A percentile compares a stretch with the other conserved stretches of the same genome.
Conservation (phyloP, 1,284 basidiomycete genomes). For the Ceratobasidium sp. region DNA sequence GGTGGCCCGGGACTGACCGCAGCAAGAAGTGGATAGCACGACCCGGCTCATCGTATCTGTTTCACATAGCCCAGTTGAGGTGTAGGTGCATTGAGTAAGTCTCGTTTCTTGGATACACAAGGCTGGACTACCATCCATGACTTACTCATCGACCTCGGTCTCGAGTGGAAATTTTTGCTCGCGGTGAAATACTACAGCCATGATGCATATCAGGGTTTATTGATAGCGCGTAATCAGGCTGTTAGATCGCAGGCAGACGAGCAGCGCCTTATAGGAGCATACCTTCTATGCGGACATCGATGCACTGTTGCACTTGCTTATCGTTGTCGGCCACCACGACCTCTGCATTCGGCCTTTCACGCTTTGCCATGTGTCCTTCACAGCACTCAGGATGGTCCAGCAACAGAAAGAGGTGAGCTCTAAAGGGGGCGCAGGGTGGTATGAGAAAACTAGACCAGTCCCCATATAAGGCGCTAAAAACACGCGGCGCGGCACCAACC, state of each 20-base stretch:
- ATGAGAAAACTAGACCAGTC: constrained; percentile 27
- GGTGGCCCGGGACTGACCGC: constrained; percentile 62
- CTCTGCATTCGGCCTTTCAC: constrained; percentile 32
- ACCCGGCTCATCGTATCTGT: constrained; percentile 60
- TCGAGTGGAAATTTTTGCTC: constrained; percentile 75
- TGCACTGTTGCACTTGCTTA: constrained; percentile 28
- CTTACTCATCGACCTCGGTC: constrained; percentile 72
- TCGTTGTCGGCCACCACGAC: constrained; percentile 13
- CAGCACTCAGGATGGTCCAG: neutral
- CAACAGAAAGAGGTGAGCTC: constrained; percentile 14
- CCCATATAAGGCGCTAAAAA: constrained; percentile 40
- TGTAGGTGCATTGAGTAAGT: constrained; percentile 3
- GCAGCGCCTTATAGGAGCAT: constrained; percentile 1
- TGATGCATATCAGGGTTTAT: neutral
- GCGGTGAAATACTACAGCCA: constrained; percentile 61
- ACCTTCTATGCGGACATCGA: constrained; percentile 40
- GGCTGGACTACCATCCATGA: constrained; percentile 41
- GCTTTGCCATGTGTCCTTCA: constrained; percentile 20
- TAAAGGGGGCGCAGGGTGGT: constrained; percentile 21
- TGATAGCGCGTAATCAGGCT: neutral
- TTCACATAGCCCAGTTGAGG: constrained; percentile 30
- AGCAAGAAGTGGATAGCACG: constrained; percentile 70
- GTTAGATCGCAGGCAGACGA: constrained; percentile 12
- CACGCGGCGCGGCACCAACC: constrained; percentile 37
- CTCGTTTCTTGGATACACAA: constrained; percentile 15